These are phyloP conservation scores for Boletus rufocinnamomeus DNA, from an alignment of 768 basidiomycete species.

Conservation along the genomic window DNA sequence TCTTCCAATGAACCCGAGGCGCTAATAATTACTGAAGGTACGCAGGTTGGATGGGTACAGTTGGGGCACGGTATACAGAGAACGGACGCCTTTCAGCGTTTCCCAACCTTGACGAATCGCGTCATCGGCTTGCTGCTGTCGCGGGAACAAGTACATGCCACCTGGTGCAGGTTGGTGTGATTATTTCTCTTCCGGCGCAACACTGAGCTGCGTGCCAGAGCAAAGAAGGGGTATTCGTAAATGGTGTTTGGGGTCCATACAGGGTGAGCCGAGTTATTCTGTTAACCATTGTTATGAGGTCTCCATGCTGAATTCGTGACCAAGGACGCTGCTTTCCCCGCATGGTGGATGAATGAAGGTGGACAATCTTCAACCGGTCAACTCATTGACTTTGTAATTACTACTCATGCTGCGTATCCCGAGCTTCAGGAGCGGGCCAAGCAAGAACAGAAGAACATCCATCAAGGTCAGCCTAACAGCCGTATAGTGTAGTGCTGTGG, in stretches of 20 bases:
- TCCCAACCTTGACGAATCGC: conserved; percentile 74
- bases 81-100: conserved; percentile 52
- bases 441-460: conserved; percentile 57
- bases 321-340: conserved; percentile 85
- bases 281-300: neutral
- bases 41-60: conserved; percentile 96
- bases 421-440: conserved; percentile 66
- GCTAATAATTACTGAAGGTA: conserved; percentile 47
- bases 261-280: conserved; percentile 44
- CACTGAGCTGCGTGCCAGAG: conserved; percentile 48
- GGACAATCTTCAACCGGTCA: conserved; percentile 96
- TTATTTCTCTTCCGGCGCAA: neutral
- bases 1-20: neutral
- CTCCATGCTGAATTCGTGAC: conserved; percentile 5
- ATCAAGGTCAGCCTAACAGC: conserved; percentile 44
- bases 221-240: conserved; percentile 79
- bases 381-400: conserved; percentile 94
- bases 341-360: conserved; percentile 99
- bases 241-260: conserved; percentile 93
- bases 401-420: conserved; percentile 83
- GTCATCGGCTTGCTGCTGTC: conserved; percentile 83
- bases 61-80: conserved; percentile 72
- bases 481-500: neutral
- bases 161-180: conserved; percentile 69
- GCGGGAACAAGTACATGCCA: conserved; percentile 98